These are phyloP conservation scores for Salvia rosmarinus DNA, from an alignment of 257 asterid genomes.

Conservation along the genomic window DNA sequence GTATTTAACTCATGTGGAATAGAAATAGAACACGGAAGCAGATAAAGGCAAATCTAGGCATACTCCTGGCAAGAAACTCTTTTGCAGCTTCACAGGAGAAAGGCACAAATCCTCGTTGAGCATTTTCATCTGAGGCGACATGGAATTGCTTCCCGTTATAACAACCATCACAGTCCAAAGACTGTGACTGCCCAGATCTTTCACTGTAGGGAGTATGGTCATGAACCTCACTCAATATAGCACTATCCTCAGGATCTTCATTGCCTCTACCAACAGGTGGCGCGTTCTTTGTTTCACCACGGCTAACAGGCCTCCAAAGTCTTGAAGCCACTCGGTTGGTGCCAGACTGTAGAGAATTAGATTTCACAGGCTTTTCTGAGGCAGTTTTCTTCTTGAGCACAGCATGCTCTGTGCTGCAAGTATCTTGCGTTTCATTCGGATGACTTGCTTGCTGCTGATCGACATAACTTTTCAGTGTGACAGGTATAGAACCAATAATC, in stretches of 20 bases:
- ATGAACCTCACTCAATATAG: slow-evolving; percentile 39
- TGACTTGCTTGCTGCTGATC: slow-evolving; percentile 36
- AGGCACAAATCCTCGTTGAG: slow-evolving; percentile 39
- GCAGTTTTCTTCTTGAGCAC: slow-evolving; percentile 43
- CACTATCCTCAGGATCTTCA: slow-evolving; percentile 42
- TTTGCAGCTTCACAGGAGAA: slow-evolving; percentile 57
- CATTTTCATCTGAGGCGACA: slow-evolving; percentile 41
- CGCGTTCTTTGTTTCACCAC: slow-evolving; percentile 41
- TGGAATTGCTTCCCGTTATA: slow-evolving; percentile 36
- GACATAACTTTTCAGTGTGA: slow-evolving; percentile 47
- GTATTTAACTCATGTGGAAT: background rate
- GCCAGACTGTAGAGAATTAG: slow-evolving; percentile 47
- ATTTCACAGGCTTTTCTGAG: slow-evolving; percentile 40
- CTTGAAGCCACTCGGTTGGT: slow-evolving; percentile 41
- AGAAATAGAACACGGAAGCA: background rate
- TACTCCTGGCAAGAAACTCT: slow-evolving; percentile 79
- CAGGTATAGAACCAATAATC: slow-evolving; percentile 80
- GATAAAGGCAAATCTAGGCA: slow-evolving; percentile 30
- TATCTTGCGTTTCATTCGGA: slow-evolving; percentile 31
- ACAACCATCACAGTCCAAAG: slow-evolving; percentile 31
- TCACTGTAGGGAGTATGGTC: slow-evolving; percentile 41
- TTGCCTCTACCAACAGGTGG: slow-evolving; percentile 38
- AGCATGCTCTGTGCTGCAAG: slow-evolving; percentile 39
- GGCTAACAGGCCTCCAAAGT: slow-evolving; percentile 64
- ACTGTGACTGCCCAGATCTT: slow-evolving; percentile 43